Evolutionary conservation across 2,329 filamentous ascomycete genomes (phyloP), one percentile per base, ranked within the genome.

Genomic region (Talaromyces pinophilus): DNA sequence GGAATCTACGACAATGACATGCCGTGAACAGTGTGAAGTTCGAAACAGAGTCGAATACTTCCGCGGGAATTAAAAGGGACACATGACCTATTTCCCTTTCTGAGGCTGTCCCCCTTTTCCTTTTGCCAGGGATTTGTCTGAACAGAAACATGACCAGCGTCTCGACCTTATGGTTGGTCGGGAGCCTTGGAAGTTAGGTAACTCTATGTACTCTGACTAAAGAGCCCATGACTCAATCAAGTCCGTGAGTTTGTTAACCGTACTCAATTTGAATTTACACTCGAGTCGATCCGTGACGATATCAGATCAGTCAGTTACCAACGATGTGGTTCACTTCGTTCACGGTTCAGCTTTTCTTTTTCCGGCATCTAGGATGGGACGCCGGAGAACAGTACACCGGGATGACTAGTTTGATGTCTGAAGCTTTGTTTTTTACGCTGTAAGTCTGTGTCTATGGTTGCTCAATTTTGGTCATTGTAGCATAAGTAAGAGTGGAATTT

Each of bases 301-400:
- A 33, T 25, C 19, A 57, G 54, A 57, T 57, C 54, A 57, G 19
- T 38, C 19, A 33, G n/a, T 38, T 57, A 57, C 33, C 54, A 40
- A 57, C n/a, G 33, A 57, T 22, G 54, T 57, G 54, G 54, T 57
- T 40, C 54, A 38, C 30, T 54, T 30, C 30, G n/a, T 38, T 38
- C 33, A 35, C 33, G 33, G 33, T 4, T 35, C n/a, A 55, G n/a
- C 11, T 15, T 57, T 40, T 19, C 30, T 40, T 57, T 38, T 25
- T 25, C 5, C 30, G n/a, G n/a, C 33, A 55, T 11, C 54, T 38
- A 8, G 33, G n/a, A 38, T 38, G 57, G 57, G 40, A 40, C n/a
- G 22, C 40, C 57, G 57, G 40, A 60, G 25, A 60, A 60, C 38
- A 60, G 38, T 60, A 42, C 40, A 33, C 57, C 57, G 57, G 38